Evolutionary conservation across 1,284 basidiomycete species (phyloP), one percentile per base, ranked within the genome.

Genomic region (Ganoderma multipileum): DNA sequence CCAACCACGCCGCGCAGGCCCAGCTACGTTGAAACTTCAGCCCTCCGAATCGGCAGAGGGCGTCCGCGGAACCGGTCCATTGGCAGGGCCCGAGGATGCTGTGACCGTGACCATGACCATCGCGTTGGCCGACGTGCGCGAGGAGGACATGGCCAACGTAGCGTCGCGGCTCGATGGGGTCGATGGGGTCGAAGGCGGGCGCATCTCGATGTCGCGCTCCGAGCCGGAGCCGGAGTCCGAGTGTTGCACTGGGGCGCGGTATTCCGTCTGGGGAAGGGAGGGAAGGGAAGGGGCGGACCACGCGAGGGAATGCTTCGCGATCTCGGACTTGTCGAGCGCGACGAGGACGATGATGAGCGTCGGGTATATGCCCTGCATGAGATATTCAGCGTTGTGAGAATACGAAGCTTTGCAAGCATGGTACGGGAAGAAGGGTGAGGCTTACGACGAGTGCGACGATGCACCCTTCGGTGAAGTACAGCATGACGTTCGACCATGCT

Each of bases 291-390:
- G 20, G 50, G 33, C 33, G 33, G n/a, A 54, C 52, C 5, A 28
- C 52, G 28, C 52, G 26, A 55, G 14, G 28, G 52, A 30, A 16
- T 55, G 52, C 30, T 55, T 55, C 52, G 23, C 28, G 23, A 33
- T 30, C 30, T 55, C 52, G 52, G 55, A 65, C 55, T 65, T 42
- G 52, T 65, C 41, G 52, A 65, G 55, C 5, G 64, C 42, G 55
- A 65, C 64, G 52, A 65, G 55, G 64, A 59, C 36, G 64, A 65
- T 65, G 64, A 65, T 65, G 23, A 58, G n/a, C 23, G 64, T 65
- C n/a, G 64, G 64, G 50, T 65, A 59, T 26, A 65, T 59, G 11
- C 64, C 64, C 64, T 65, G 28, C 50, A 3, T 16, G 20, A 59
- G 8, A 26, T n/a, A 7, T 11, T 23, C n/a, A 26, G 59, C 20